Base-by-base conservation (phyloP, 306 rosid species). In the Hylodesmum podocarpum region DNA sequence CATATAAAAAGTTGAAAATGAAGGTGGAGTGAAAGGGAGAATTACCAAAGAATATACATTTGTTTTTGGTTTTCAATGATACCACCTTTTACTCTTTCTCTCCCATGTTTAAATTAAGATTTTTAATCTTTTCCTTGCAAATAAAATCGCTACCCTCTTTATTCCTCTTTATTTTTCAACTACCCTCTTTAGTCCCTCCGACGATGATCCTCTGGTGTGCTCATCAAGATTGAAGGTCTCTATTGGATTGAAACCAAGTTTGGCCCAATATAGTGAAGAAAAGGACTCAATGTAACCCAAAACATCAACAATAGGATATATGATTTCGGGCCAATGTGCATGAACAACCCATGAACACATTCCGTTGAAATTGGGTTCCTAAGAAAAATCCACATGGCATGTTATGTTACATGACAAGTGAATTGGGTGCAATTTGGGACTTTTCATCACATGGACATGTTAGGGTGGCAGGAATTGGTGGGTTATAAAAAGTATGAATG, bases 361-460 rank as follows among this genome's bases (percentile, higher is more conserved):
- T 46, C 70, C 50, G 39, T 4, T 13, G 25, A 73, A 67, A 24
- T 83, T 68, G 69, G 63, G 37, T 72, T 53, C 66, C n/a, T 0
- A 40, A 39, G 7, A 79, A 66, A 63, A 12, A 39, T 44, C 49
- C 74, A 54, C 70, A 61, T 74, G 80, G 37, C 50, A 28, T 67
- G 59, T 75, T 57, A 69, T 75, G 43, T 44, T 64, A 71, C 13
- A 22, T 81, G 83, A 31, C 66, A 77, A 33, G 44, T 46, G 53
- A 37, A n/a, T 33, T 76, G 19, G 67, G 61, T 70, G 79, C 8
- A 31, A 53, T 4, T 75, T 66, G 55, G 50, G 67, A 11, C 36
- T 58, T 68, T 84, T 72, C 74, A 40, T 66, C 80, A 49, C 81
- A 34, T 46, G 72, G 65, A 61, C 18, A 5, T 16, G 27, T 8